Base-by-base conservation (phyloP, 2,329 filamentous ascomycete genomes). In the Penicillium sp. region DNA sequence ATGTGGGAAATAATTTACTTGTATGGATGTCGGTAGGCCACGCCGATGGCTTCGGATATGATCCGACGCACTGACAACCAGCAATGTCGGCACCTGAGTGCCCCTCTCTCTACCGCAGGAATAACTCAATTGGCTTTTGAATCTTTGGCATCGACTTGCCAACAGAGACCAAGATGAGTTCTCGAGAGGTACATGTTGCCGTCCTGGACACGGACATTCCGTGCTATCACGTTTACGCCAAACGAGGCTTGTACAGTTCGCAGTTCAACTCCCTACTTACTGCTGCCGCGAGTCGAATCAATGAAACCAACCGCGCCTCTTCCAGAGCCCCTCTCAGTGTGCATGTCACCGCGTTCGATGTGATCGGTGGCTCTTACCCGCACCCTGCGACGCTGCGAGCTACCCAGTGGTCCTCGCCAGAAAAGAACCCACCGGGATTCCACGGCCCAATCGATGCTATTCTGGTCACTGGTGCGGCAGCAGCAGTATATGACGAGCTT, bases 181-280 rank as follows among this genome's bases (percentile, higher is more conserved):
- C 31, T 11, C 49, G 38, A 42, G 53, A 46, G 14, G 52, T 75
- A 56, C 59, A 73, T 62, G 57, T 71, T 55, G 59, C 71, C 50
- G 47, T 70, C 9, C 57, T 73, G 22, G 64, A 77, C 67, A 53
- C 67, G 50, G 60, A 76, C 55, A 49, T 67, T 39, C 69, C 70
- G 18, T 64, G 66, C 13, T 67, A 64, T 14, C 44, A 52, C 43
- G 61, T 72, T 47, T 70, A 69, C 51, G 54, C 55, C 8, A 46
- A 58, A 10, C 67, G 65, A 32, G 70, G 69, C 29, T 51, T 71
- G 24, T 71, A 69, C 56, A 71, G 67, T 47, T 63, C 69, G 9
- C 68, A 66, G 38, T 71, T 72, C 57, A 61, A 63, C 5, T 18
- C n/a, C 18, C 59, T 71, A 11, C 66, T 72, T 2, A 57, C 60